Evolutionary conservation across 2,329 filamentous ascomycete species (phyloP).

Genomic region (Sphaerulina vaccinii): DNA sequence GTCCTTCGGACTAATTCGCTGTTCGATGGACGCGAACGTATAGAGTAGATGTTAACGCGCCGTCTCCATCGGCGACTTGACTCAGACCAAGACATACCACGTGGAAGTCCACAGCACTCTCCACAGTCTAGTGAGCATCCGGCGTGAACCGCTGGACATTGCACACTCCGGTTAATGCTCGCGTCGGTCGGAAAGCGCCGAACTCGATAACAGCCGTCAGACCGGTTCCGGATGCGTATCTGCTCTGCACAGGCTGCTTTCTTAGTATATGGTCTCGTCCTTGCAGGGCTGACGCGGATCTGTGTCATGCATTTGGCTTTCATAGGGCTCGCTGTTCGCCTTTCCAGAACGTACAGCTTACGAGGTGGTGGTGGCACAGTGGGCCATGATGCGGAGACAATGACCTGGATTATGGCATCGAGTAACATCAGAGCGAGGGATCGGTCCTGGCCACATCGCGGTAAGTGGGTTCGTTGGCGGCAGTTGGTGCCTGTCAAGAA

Average conservation of each 20-base stretch:
- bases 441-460: neutral
- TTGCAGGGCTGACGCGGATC: too few relatives aligned
- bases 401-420: neutral
- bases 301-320: neutral
- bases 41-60: neutral
- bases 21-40: neutral
- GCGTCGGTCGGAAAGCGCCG: neutral
- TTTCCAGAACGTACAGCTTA: neutral
- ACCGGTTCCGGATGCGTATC: neutral
- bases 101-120: neutral
- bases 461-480: slow-evolving; percentile 1
- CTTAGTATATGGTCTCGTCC: neutral
- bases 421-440: neutral
- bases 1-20: neutral
- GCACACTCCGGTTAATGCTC: too few relatives aligned
- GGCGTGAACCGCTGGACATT: neutral
- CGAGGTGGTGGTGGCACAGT: neutral
- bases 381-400: neutral
- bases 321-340: neutral
- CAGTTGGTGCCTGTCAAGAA: neutral
- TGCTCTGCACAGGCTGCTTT: neutral
- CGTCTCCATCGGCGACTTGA: neutral
- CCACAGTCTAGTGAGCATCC: neutral
- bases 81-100: neutral
- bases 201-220: too few relatives aligned